Conservation (phyloP, 2,329 filamentous ascomycete genomes). For the Bipolaris bicolor region DNA sequence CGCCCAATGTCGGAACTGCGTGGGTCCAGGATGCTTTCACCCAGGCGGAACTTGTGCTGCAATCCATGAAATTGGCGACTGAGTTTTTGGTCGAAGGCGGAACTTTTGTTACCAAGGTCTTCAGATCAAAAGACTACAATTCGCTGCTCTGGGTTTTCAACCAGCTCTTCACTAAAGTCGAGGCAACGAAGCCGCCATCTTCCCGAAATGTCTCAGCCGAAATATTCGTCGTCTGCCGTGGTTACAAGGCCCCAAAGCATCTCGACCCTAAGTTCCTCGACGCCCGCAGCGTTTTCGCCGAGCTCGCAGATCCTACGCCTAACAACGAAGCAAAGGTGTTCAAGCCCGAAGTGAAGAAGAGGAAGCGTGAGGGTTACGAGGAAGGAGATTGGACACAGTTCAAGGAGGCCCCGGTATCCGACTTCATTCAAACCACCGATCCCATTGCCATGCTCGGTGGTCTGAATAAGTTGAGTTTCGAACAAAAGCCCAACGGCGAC, state of each 20-base stretch:
- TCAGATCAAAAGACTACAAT: slow-evolving; percentile 96
- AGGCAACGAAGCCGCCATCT: slow-evolving; percentile 95
- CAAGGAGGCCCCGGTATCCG: slow-evolving; percentile 85
- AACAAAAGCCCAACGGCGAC: slow-evolving; percentile 76
- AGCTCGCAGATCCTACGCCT: slow-evolving; percentile 80
- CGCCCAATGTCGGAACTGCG: slow-evolving; percentile 95
- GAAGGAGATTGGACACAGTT: slow-evolving; percentile 93
- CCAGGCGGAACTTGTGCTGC: slow-evolving; percentile 89
- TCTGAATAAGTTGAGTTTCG: slow-evolving; percentile 83
- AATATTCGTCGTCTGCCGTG: slow-evolving; percentile 96
- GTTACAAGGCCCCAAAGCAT: slow-evolving; percentile 92
- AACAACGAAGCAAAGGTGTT: slow-evolving; percentile 99
- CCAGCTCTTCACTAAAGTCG: slow-evolving; percentile 92
- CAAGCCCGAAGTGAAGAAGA: slow-evolving; percentile 96
- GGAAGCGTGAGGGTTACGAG: slow-evolving; percentile 96
- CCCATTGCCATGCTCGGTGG: slow-evolving; percentile 90
- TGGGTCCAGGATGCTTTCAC: slow-evolving; percentile 99
- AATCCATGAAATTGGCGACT: slow-evolving; percentile 90
- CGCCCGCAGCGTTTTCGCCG: slow-evolving; percentile 86
- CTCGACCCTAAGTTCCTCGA: slow-evolving; percentile 94
- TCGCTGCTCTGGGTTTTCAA: slow-evolving; percentile 96
- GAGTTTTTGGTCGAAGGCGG: slow-evolving; percentile 82
- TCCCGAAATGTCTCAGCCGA: slow-evolving; percentile 96
- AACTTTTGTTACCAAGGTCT: slow-evolving; percentile 96
- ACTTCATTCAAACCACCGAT: slow-evolving; percentile 92